A percentile compares a stretch with the other conserved stretches of the same genome.
Conservation (phyloP, 2,329 filamentous ascomycete species). For the Ceratocystis variospora region DNA sequence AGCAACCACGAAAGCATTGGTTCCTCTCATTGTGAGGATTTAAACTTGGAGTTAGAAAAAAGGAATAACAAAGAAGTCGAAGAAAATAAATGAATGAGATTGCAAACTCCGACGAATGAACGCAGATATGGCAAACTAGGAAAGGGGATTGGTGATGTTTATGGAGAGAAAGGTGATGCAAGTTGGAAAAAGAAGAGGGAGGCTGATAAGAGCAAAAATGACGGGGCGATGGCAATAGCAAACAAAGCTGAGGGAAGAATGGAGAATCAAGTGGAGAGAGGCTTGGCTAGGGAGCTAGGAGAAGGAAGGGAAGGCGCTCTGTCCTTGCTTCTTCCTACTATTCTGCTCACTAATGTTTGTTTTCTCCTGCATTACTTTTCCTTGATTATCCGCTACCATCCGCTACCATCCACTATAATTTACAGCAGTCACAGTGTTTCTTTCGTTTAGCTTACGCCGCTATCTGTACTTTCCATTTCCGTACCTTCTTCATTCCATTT, state of each 20-base stretch:
- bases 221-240: slow-evolving; percentile 4
- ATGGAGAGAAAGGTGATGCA: background rate
- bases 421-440: background rate
- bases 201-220: slow-evolving; percentile 5
- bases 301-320: background rate
- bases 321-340: background rate
- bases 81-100: slow-evolving; percentile 10
- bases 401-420: background rate
- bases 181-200: background rate
- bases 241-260: background rate
- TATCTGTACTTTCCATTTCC: background rate
- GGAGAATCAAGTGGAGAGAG: background rate
- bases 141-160: slow-evolving; percentile 2
- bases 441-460: background rate
- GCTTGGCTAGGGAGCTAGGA: background rate
- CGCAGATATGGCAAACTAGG: slow-evolving; percentile 8
- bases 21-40: slow-evolving; percentile 53
- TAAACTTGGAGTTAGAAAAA: slow-evolving; percentile 6
- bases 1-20: slow-evolving; percentile 62
- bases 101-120: slow-evolving; percentile 14
- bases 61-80: background rate
- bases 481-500: background rate
- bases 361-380: no score
- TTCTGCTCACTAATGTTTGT: no score
- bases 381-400: background rate